These are phyloP conservation scores for Plasmodium blacklocki DNA, from an alignment of 169 alveolate species.

Conservation along the genomic window DNA sequence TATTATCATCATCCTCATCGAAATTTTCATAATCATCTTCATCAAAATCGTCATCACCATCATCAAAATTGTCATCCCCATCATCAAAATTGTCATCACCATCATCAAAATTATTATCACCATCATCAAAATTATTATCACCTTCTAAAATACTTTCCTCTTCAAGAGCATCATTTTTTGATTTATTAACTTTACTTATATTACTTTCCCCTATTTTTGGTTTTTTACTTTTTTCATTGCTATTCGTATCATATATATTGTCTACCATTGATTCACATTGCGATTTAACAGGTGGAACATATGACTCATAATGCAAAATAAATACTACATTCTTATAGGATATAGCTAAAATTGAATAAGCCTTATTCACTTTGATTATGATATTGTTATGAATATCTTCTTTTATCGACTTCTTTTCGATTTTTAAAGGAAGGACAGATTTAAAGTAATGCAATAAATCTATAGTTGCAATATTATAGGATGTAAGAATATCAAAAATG, in stretches of 20 bases:
- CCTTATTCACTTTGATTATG: constrained; percentile 54
- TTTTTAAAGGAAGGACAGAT: background rate
- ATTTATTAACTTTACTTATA: background rate
- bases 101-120: background rate
- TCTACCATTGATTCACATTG: background rate
- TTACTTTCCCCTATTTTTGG: background rate
- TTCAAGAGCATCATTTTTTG: background rate
- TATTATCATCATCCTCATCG: background rate
- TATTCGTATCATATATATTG: background rate
- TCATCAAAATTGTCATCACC: constrained; percentile 31
- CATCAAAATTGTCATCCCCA: background rate
- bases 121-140: constrained; percentile 6
- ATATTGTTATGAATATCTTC: constrained; percentile 23
- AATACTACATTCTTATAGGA: constrained; percentile 21
- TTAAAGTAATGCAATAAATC: constrained; percentile 30
- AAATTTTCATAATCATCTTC: background rate
- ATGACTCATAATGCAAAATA: constrained; percentile 53
- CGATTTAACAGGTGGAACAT: constrained; percentile 37
- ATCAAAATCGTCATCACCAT: background rate
- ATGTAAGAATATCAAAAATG: constrained; percentile 58
- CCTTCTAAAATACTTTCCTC: constrained; percentile 9
- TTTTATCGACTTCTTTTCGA: background rate
- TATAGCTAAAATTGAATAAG: constrained; percentile 47
- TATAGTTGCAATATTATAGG: constrained; percentile 54
- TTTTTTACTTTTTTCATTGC: constrained; percentile 7